Percentiles rank a stretch among this genome's conserved stretches.
Evolutionary conservation across 2,329 filamentous ascomycete species (phyloP).

Genomic region (Diaporthe aspalathi): DNA sequence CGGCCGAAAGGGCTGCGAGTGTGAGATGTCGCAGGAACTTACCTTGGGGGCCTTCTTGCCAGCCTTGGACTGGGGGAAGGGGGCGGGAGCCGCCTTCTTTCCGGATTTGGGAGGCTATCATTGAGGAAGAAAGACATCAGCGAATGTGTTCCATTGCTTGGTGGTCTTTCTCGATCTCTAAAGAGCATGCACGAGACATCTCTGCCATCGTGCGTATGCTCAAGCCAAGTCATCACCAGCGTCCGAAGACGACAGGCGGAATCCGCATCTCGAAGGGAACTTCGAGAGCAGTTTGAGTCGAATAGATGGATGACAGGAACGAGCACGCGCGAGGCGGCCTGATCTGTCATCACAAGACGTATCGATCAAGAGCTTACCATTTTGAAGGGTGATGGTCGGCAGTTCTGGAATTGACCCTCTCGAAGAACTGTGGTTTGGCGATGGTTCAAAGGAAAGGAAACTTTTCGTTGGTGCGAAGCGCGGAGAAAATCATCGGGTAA

Average conservation of each 20-base stretch:
- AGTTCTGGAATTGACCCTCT: conserved; percentile 54
- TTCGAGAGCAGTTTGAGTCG: conserved; percentile 44
- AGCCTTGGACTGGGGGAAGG: conserved; percentile 95
- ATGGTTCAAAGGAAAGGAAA: conserved; percentile 27
- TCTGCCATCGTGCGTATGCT: conserved; percentile 65
- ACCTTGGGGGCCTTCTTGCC: conserved; percentile 98
- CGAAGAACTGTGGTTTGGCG: conserved; percentile 38
- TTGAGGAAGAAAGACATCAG: conserved; percentile 99
- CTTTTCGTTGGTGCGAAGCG: conserved; percentile 1
- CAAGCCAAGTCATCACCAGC: conserved; percentile 75
- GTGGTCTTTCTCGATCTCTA: conserved; percentile 92
- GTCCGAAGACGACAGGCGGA: conserved; percentile 58
- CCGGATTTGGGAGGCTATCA: conserved; percentile 99
- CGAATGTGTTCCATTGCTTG: conserved; percentile 80
- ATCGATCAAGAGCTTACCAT: conserved; percentile 69
- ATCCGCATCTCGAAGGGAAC: conserved; percentile 51
- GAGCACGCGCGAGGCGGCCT: conserved; percentile 34
- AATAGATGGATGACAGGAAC: conserved; percentile 35
- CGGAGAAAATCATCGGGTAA: conserved; percentile 23
- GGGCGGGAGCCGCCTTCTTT: conserved; percentile 98
- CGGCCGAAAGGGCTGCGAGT: background rate
- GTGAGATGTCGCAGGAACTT: conserved; percentile 54
- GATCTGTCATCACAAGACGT: conserved; percentile 46
- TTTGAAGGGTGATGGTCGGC: conserved; percentile 64
- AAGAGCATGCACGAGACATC: conserved; percentile 74